These are phyloP conservation scores for Microsporum ferrugineum DNA, from an alignment of 2,329 filamentous ascomycete genomes.

Conservation along the genomic window DNA sequence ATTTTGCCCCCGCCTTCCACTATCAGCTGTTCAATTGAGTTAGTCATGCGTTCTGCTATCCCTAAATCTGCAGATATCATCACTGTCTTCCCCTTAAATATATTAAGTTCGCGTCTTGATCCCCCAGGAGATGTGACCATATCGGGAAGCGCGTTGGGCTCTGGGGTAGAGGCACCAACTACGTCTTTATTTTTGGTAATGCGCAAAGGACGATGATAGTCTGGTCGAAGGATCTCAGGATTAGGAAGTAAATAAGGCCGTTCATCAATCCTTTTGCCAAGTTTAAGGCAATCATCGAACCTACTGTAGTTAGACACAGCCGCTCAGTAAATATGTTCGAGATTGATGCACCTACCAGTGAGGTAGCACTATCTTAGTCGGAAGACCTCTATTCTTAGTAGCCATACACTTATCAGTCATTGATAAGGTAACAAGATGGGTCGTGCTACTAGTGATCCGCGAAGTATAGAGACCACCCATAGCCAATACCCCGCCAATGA, in stretches of 20 bases:
- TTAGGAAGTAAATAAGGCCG: constrained; percentile 74
- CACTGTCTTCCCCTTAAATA: constrained; percentile 67
- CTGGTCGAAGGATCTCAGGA: constrained; percentile 62
- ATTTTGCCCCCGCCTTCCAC: constrained; percentile 58
- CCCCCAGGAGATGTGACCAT: constrained; percentile 20
- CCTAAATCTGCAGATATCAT: constrained; percentile 65
- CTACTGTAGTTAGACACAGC: constrained; percentile 33
- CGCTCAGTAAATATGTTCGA: constrained; percentile 11
- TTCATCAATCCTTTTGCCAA: constrained; percentile 85
- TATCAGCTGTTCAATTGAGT: constrained; percentile 61
- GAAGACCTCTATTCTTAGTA: constrained; percentile 38
- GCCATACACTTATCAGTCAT: constrained; percentile 56
- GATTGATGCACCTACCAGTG: constrained; percentile 56
- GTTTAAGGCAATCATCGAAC: constrained; percentile 93
- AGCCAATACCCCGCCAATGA: constrained; percentile 77
- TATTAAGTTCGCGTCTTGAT: constrained; percentile 46
- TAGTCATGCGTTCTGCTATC: constrained; percentile 54
- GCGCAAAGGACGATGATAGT: constrained; percentile 41
- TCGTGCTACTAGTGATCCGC: constrained; percentile 60
- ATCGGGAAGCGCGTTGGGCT: constrained; percentile 32
- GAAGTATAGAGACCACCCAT: constrained; percentile 74
- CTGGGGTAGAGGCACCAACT: constrained; percentile 52
- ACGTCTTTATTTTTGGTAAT: constrained; percentile 51
- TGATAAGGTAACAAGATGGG: constrained; percentile 76
- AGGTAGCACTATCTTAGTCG: constrained; percentile 75